Evolutionary conservation across 2,329 filamentous ascomycete species (phyloP), one percentile per base, ranked within the genome.

Genomic region (Phaeoacremonium minimum): DNA sequence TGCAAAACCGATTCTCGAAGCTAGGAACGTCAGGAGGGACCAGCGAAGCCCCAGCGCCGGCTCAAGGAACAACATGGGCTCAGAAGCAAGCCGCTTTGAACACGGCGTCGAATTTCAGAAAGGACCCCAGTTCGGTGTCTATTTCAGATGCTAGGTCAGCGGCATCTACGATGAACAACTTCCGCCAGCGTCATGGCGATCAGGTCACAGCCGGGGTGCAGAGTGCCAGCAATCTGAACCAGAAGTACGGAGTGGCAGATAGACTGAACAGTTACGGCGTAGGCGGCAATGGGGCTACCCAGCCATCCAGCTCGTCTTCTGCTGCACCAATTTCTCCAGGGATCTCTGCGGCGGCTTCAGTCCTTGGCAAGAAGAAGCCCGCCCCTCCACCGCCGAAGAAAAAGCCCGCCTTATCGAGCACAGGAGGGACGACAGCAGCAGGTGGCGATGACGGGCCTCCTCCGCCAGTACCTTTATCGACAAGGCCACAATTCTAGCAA

Each of bases 181-280:
- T 88, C 56, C 78, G 80, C 12, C 77, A 86, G 52, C 65, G 81
- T 18, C 82, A 87, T 48, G 77, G 81, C 4, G 82, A 83, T 14
- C 79, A 86, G 53, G 75, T 85, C 6, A 72, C 75, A 2, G 62
- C 74, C 6, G 82, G 82, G 0, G 67, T 72, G 48, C 65, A 69
- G 49, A 70, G 67, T 15, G 79, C 80, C 4, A 75, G 72, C 42
- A 65, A 61, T 2, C 47, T 82, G 37, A 76, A 80, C 37, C 72
- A 81, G 50, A 82, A 78, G 52, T 83, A 83, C 46, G 75, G 75
- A 4, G 61, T 80, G 5, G 42, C 56, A 22, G 57, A 65, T 28
- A 66, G 58, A 45, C 46, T 63, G 4, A 56, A 57, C 7, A 55
- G 50, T 12, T 51, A 50, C 32, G 22, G 22, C 9, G 22, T 9